phyloP scores from a whole-genome alignment of 805 yeast genomes.

The Kazachstania psychrophila region DNA sequence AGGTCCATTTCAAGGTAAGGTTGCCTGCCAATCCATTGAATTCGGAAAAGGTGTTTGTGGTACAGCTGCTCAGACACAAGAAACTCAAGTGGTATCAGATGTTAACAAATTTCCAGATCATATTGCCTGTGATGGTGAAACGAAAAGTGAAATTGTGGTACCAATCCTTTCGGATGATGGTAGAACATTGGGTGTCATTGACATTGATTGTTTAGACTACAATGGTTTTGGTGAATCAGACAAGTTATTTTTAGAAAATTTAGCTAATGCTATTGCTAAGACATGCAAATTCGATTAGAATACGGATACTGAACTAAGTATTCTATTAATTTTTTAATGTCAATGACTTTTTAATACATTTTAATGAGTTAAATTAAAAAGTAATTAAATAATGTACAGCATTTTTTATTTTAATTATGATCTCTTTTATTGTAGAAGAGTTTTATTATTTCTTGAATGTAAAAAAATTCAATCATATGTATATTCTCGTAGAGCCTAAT shows the following conservation, averaged over 20 bases:
- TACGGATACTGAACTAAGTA: too few relatives aligned
- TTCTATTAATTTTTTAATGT: too few relatives aligned
- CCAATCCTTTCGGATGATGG: constrained; percentile 49
- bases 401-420: too few relatives aligned
- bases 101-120: constrained; percentile 82
- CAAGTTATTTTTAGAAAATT: constrained; percentile 44
- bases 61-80: constrained; percentile 48
- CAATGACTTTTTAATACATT: too few relatives aligned
- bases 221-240: constrained; percentile 66
- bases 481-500: too few relatives aligned
- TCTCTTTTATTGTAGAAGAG: too few relatives aligned
- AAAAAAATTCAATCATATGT: too few relatives aligned
- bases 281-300: constrained; percentile 41
- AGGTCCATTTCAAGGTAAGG: constrained; percentile 95
- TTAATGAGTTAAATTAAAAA: too few relatives aligned
- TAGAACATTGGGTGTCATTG: constrained; percentile 63
- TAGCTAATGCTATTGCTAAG: constrained; percentile 44
- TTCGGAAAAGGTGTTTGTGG: constrained; percentile 92
- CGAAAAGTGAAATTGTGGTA: constrained; percentile 86
- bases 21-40: constrained; percentile 79
- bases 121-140: constrained; percentile 95
- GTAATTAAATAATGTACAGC: too few relatives aligned
- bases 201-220: constrained; percentile 63
- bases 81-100: constrained; percentile 68
- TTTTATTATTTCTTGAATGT: too few relatives aligned